Conservation (phyloP, 208 protist species). For the Endotrypanum monterogeii region DNA sequence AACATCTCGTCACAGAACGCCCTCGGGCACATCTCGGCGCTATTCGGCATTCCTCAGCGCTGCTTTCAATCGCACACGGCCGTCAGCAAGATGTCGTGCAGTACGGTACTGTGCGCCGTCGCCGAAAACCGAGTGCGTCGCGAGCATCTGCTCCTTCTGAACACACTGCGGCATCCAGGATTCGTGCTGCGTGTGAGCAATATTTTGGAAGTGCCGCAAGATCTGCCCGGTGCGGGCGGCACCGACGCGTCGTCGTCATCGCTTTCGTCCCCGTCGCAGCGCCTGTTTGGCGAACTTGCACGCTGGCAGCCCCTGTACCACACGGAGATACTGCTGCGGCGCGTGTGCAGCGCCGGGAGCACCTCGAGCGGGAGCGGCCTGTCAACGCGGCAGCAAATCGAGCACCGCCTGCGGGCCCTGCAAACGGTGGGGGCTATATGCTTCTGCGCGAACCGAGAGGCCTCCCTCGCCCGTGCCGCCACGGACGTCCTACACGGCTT, state of each 20-base stretch:
- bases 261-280: conserved; percentile 11
- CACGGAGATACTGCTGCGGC: conserved; percentile 69
- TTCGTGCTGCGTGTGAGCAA: conserved; percentile 81
- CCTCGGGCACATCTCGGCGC: conserved; percentile 64
- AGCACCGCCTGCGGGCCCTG: conserved; percentile 66
- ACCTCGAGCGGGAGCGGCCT: conserved; percentile 2
- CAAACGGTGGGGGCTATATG: conserved; percentile 74
- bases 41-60: conserved; percentile 69
- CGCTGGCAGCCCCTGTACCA: conserved; percentile 79
- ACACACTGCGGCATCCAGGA: conserved; percentile 87
- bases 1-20: conserved; percentile 85
- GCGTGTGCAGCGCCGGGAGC: conserved; percentile 40
- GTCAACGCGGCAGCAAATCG: conserved; percentile 39
- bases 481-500: conserved; percentile 87
- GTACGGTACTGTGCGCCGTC: conserved; percentile 69
- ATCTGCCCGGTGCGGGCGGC: not conserved
- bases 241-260: not conserved
- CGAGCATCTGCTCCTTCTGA: conserved; percentile 80
- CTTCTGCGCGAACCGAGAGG: conserved; percentile 80
- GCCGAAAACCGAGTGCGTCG: conserved; percentile 50
- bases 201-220: conserved; percentile 49
- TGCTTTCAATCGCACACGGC: conserved; percentile 64
- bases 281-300: conserved; percentile 60
- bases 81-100: conserved; percentile 82
- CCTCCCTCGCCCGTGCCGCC: conserved; percentile 68